Evolutionary conservation across 2,329 filamentous ascomycete genomes (phyloP).

Genomic region (Septoria petroselini): DNA sequence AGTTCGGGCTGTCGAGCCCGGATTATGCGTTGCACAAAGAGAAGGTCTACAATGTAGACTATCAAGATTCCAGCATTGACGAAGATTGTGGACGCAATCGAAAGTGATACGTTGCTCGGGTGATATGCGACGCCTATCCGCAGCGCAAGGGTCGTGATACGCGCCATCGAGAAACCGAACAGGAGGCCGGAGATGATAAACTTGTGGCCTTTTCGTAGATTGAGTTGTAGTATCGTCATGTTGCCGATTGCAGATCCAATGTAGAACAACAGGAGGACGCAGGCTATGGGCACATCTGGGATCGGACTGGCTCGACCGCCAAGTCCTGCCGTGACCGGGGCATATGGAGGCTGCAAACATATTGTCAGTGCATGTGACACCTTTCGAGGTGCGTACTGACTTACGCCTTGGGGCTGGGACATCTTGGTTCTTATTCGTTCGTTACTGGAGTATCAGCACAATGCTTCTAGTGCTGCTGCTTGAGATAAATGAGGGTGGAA

Average conservation of each 20-base stretch:
- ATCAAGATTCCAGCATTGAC: slow-evolving; percentile 35
- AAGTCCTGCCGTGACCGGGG: slow-evolving; percentile 31
- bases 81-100: slow-evolving; percentile 36
- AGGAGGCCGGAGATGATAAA: slow-evolving; percentile 43
- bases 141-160: slow-evolving; percentile 42
- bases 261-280: slow-evolving; percentile 45
- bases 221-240: slow-evolving; percentile 44
- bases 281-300: slow-evolving; percentile 43
- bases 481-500: not conserved
- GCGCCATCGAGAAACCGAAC: slow-evolving; percentile 46
- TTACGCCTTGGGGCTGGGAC: slow-evolving; percentile 18
- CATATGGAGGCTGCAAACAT: slow-evolving; percentile 31
- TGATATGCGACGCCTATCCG: slow-evolving; percentile 35
- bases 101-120: slow-evolving; percentile 32
- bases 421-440: not conserved
- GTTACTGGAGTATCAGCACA: too few species aligned
- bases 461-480: not conserved
- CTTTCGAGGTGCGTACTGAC: slow-evolving; percentile 2
- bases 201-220: slow-evolving; percentile 40
- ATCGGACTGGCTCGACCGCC: slow-evolving; percentile 40
- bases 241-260: slow-evolving; percentile 41
- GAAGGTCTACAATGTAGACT: slow-evolving; percentile 34
- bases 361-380: not conserved
- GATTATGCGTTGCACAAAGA: slow-evolving; percentile 34
- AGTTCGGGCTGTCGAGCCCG: slow-evolving; percentile 31